A percentile compares a stretch with the other conserved stretches of the same genome.
Conservation (phyloP, 2,329 filamentous ascomycete species). For the Ceratocystis colombiana region DNA sequence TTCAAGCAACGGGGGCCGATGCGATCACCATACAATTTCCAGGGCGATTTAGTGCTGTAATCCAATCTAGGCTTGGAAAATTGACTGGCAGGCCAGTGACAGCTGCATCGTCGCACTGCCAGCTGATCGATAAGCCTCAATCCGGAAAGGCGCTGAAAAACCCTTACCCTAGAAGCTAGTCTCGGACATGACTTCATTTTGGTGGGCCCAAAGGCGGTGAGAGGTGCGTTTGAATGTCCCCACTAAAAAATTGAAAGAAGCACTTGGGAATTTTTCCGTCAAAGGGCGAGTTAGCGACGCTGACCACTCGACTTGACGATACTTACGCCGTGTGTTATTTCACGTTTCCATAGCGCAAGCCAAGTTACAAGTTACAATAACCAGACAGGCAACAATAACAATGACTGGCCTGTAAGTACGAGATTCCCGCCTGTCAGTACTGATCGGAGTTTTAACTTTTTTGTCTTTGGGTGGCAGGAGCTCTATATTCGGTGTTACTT, state of each 20-base stretch:
- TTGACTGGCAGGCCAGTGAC: not conserved
- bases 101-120: not conserved
- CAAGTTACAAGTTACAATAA: not conserved
- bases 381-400: conserved; percentile 11
- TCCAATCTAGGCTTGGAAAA: conserved; percentile 1
- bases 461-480: conserved; percentile 15
- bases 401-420: conserved; percentile 18
- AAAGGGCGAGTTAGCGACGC: conserved; percentile 15
- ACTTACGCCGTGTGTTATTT: not conserved
- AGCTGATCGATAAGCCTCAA: conserved; percentile 17
- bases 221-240: conserved; percentile 20
- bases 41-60: conserved; percentile 17
- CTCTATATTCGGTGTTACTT: conserved; percentile 26
- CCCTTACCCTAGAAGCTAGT: conserved; percentile 17
- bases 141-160: not conserved
- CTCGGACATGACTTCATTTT: conserved; percentile 10
- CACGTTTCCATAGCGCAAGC: not conserved
- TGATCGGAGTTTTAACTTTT: conserved; percentile 17
- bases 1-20: conserved; percentile 24
- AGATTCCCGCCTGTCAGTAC: not conserved
- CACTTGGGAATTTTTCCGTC: conserved; percentile 22
- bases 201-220: conserved; percentile 25
- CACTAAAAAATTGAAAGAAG: conserved; percentile 26
- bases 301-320: not conserved
- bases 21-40: conserved; percentile 25